A percentile compares a stretch with the other conserved stretches of the same genome.
phyloP scores from a whole-genome alignment of 192 early-diverging fungal genomes.

The Phlyctochytrium arcticum region DNA sequence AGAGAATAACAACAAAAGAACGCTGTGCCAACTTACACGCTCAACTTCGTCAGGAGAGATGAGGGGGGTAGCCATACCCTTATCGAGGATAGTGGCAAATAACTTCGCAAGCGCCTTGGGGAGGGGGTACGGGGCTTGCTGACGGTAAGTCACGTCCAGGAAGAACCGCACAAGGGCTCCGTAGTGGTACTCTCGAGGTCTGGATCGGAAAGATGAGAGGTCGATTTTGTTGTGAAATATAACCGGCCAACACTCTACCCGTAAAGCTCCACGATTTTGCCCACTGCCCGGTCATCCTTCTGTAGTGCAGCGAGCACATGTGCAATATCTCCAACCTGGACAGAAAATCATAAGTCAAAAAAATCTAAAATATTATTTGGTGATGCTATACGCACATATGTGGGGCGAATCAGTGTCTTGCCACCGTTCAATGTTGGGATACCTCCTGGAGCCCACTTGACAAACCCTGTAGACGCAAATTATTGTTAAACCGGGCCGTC shows the following conservation, averaged over 20 bases:
- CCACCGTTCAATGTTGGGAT: constrained; percentile 67
- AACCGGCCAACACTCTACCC: constrained; percentile 59
- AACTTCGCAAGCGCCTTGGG: constrained; percentile 71
- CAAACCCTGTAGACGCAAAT: constrained; percentile 14
- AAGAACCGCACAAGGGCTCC: constrained; percentile 69
- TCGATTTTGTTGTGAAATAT: background rate
- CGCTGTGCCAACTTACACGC: constrained; percentile 56
- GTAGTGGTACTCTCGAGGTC: constrained; percentile 71
- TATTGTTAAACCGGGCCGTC: too few relatives aligned
- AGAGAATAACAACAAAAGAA: constrained; percentile 1
- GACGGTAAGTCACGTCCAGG: constrained; percentile 52
- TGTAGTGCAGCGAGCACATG: constrained; percentile 71
- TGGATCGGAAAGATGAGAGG: constrained; percentile 23
- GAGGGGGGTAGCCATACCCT: constrained; percentile 65
- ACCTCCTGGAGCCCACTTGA: constrained; percentile 28
- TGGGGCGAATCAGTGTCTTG: constrained; percentile 64
- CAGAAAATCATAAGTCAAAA: background rate
- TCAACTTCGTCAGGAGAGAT: constrained; percentile 86
- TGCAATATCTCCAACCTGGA: constrained; percentile 80
- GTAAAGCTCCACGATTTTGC: constrained; percentile 87
- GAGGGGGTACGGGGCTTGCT: constrained; percentile 62
- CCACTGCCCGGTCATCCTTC: constrained; percentile 66
- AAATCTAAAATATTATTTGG: background rate
- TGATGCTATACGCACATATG: constrained; percentile 49
- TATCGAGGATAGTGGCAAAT: constrained; percentile 57